Conservation (phyloP, 352 stramenopile species). For the Globisporangium irregulare region DNA sequence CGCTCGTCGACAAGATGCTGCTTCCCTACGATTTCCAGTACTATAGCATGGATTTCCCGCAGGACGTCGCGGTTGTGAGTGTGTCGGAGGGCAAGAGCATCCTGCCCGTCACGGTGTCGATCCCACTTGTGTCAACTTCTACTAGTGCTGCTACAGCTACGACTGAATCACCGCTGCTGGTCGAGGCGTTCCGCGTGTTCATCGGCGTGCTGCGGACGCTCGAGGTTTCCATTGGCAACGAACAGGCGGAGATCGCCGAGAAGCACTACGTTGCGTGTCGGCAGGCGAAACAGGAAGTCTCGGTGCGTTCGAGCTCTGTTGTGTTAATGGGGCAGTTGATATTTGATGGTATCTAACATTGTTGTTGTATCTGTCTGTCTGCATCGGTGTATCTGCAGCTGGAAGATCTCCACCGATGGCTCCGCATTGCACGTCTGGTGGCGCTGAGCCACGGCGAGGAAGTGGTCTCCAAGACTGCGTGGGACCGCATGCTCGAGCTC, state of each 20-base stretch:
- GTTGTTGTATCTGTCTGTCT: not conserved
- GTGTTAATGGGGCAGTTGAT: too few relatives aligned
- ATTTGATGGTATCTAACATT: not conserved
- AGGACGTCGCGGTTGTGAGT: constrained; percentile 64
- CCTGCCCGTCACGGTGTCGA: constrained; percentile 52
- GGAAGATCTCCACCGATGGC: constrained; percentile 76
- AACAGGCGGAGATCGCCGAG: constrained; percentile 72
- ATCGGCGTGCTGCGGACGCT: constrained; percentile 54
- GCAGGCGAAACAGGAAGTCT: constrained; percentile 65
- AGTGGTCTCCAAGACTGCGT: constrained; percentile 38
- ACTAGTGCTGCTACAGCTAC: not conserved
- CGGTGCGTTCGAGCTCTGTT: constrained; percentile 32
- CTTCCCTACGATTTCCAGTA: constrained; percentile 84
- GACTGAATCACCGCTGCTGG: constrained; percentile 20
- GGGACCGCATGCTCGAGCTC: constrained; percentile 59
- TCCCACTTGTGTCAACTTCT: constrained; percentile 23
- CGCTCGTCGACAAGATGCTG: constrained; percentile 71
- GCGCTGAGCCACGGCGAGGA: constrained; percentile 63
- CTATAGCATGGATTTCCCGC: constrained; percentile 82
- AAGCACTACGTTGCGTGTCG: constrained; percentile 76
- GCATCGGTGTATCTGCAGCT: constrained; percentile 28
- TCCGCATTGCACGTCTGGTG: constrained; percentile 67
- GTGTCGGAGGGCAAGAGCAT: constrained; percentile 76
- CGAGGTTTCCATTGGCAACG: constrained; percentile 60
- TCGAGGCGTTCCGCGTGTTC: constrained; percentile 71